Base-by-base conservation (phyloP, 2,329 filamentous ascomycete species). In the Diaporthe sp. region DNA sequence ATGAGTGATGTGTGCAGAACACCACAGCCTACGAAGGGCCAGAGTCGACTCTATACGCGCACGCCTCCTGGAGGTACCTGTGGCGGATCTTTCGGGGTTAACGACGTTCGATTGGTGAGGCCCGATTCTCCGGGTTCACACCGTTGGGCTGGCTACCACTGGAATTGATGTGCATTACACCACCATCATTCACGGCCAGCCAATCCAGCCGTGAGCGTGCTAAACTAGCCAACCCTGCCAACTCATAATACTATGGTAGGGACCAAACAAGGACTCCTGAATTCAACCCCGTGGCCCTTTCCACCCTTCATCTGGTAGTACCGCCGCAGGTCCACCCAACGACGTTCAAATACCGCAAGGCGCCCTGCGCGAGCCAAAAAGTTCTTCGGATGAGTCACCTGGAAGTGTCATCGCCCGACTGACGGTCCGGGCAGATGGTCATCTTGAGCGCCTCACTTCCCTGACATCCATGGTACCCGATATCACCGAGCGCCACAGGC, bases 101-200 rank as follows among this genome's bases (percentile, higher is more conserved):
- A 40, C 15, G 30, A 28, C 10, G 38, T n/a, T 15, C 57, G 22
- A 72, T 54, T 61, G 57, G 57, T 58, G 57, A 42, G 35, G 57
- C 6, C 57, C 35, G 28, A 58, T 35, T 70, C 10, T 30, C 54
- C 52, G 40, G 54, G 28, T 58, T 70, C 67, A 70, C 67, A 22
- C 67, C 52, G 54, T 57, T 55, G 58, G 15, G 38, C 33, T 38
- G 45, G 25, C 57, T 25, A 50, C 70, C 70, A 72, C 70, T 72
- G n/a, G 54, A 33, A 64, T 54, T 42, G 38, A 45, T 33, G 47
- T 58, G 57, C 57, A 64, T 19, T 30, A 72, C 70, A 72, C 70
- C 57, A 28, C 54, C 25, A n/a, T 52, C 19, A 19, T 72, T 61
- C 42, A 45, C 42, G 22, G 10, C n/a, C 33, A 42, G 33, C 57